These are phyloP conservation scores for Diospyros lotus DNA, from an alignment of 148 eudicot genomes.

Conservation along the genomic window DNA sequence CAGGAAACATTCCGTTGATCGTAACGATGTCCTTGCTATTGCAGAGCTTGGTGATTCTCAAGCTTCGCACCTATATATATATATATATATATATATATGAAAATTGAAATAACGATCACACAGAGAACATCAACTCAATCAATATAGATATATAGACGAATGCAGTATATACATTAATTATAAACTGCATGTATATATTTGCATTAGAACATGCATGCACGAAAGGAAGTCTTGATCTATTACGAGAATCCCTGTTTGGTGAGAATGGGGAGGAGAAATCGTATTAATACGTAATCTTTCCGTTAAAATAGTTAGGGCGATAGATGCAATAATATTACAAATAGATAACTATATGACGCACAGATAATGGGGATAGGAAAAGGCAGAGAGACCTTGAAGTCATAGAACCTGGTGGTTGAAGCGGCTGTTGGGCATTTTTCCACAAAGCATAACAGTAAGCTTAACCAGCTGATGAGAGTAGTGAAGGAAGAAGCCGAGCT, in stretches of 20 bases:
- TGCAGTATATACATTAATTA: background rate
- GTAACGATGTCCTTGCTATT: slow-evolving; percentile 34
- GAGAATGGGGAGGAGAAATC: too few relatives aligned
- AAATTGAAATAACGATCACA: background rate
- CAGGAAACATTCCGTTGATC: slow-evolving; percentile 48
- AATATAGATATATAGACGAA: background rate
- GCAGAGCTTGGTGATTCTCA: slow-evolving; percentile 48
- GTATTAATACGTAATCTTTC: too few relatives aligned
- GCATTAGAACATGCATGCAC: too few relatives aligned
- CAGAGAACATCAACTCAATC: too few relatives aligned
- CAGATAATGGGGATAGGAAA: background rate
- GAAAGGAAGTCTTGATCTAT: too few relatives aligned
- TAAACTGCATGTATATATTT: too few relatives aligned
- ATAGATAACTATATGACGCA: too few relatives aligned
- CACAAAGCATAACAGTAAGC: slow-evolving; percentile 1
- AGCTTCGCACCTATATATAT: slow-evolving; percentile 39
- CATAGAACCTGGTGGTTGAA: slow-evolving; percentile 47
- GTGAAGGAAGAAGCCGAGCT: slow-evolving; percentile 11
- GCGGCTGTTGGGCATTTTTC: slow-evolving; percentile 24
- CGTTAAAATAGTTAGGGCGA: too few relatives aligned
- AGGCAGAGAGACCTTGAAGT: slow-evolving; percentile 40
- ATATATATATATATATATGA: background rate
- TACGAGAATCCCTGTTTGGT: too few relatives aligned
- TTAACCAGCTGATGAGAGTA: background rate
- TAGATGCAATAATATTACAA: too few relatives aligned